Evolutionary conservation across 139 green algal species (phyloP), one percentile per base, ranked within the genome.

Genomic region (Chlamydomonas eustigma): DNA sequence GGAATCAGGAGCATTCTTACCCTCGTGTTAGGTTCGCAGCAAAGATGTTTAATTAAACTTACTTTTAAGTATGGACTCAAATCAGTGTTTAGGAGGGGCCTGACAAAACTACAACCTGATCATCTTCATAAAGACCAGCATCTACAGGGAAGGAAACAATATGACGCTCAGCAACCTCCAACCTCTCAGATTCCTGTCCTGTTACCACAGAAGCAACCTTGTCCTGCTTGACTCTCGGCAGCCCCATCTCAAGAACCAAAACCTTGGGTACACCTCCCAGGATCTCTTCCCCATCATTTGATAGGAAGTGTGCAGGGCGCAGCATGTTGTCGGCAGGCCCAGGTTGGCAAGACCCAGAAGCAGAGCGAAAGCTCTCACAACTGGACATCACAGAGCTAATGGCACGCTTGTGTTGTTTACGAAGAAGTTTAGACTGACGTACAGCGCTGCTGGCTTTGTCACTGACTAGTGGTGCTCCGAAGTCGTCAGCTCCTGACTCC

Each of bases 271-370:
- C 73, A 18, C 87, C 87, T 1, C 37, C 81, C 33, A 91, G 28
- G 50, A 92, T 35, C 25, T 92, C 87, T 67, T 86, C 83, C 1
- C 44, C 76, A 50, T 92, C 87, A 31, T 67, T 81, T 64, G 74
- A 71, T 24, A n/a, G 44, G 33, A 79, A 25, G 58, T 32, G 25
- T 25, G 30, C 37, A 12, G 44, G 44, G 12, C 44, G 12, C 28
- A 76, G 65, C 30, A 22, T 39, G 22, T 31, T 1, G n/a, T 64
- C 22, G 1, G 25, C 39, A 58, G n/a, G 8, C 2, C 25, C 5
- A 18, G 22, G n/a, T n/a, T 58, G 44, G 18, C 12, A 12, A 12
- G 12, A 18, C 18, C 44, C 44, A 28, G 44, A 18, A 18, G 12
- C 44, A 12, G 44, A 12, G 44, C 12, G 12, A 58, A 12, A 28